Percentiles rank a stretch among this genome's conserved stretches.
phyloP scores from a whole-genome alignment of 257 asterid species.

The Solanum chiquidenum region DNA sequence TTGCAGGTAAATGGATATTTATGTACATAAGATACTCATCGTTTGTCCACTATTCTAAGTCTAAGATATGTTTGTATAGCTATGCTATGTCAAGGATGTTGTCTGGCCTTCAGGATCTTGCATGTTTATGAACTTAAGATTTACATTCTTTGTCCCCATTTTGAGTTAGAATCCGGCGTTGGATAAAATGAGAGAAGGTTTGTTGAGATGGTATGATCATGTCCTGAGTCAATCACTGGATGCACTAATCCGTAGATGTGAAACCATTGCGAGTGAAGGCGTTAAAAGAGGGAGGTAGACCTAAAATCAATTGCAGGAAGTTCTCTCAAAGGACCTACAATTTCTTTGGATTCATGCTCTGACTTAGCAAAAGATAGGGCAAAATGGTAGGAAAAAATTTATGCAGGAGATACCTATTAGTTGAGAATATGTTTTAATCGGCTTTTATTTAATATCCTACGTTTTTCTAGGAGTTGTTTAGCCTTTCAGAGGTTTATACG shows the following conservation, averaged over 20 bases:
- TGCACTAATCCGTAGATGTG: not conserved
- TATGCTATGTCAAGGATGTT: not conserved
- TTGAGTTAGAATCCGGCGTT: not conserved
- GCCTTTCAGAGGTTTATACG: not conserved
- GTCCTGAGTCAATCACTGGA: not conserved
- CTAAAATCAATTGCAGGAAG: not conserved
- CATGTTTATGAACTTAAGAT: not conserved
- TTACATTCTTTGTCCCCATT: not conserved
- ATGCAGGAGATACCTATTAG: not conserved
- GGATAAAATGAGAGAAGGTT: not conserved
- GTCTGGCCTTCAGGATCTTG: not conserved
- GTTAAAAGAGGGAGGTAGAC: not conserved
- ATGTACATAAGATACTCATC: conserved; percentile 1
- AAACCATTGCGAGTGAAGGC: not conserved
- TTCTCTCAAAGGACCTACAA: not conserved
- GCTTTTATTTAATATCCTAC: not conserved
- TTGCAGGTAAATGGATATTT: conserved; percentile 52
- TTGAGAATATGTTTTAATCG: not conserved
- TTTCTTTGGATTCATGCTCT: not conserved
- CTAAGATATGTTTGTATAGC: not conserved
- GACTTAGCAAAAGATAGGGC: not conserved
- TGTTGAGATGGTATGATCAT: not conserved
- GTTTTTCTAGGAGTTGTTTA: not conserved
- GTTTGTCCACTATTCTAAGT: not conserved
- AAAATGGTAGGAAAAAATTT: not conserved